A percentile compares a stretch with the other conserved stretches of the same genome.
Evolutionary conservation across 306 rosid genomes (phyloP).

Genomic region (Vigna hirtella): DNA sequence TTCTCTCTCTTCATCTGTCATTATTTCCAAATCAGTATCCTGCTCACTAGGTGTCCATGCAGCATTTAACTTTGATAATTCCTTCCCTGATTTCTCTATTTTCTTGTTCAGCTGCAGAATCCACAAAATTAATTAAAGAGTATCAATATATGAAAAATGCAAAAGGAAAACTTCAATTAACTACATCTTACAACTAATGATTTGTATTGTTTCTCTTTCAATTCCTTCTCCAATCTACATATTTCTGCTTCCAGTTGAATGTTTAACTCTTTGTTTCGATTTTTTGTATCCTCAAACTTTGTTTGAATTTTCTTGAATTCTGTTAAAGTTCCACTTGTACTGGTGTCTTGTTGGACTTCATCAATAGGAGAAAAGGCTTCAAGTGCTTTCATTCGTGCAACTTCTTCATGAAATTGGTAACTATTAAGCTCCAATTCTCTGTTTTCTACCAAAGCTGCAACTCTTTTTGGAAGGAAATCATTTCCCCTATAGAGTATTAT

Average conservation of each 20-base stretch:
- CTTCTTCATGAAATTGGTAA: conserved; percentile 71
- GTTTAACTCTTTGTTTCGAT: conserved; percentile 42
- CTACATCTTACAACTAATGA: conserved; percentile 67
- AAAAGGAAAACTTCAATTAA: conserved; percentile 36
- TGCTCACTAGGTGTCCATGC: conserved; percentile 61
- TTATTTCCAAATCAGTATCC: conserved; percentile 71
- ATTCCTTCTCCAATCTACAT: conserved; percentile 57
- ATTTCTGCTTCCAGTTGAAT: conserved; percentile 70
- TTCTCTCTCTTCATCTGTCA: conserved; percentile 80
- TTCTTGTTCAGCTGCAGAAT: conserved; percentile 69
- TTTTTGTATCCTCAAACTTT: conserved; percentile 45
- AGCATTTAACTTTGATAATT: conserved; percentile 66
- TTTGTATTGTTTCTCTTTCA: conserved; percentile 63
- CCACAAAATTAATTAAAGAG: conserved; percentile 24
- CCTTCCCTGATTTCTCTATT: conserved; percentile 65
- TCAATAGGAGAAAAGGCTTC: conserved; percentile 51
- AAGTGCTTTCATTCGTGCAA: conserved; percentile 61
- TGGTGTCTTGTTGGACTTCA: conserved; percentile 49
- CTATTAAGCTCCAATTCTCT: conserved; percentile 73
- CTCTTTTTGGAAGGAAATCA: conserved; percentile 75
- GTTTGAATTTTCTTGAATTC: conserved; percentile 64
- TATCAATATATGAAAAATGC: conserved; percentile 27
- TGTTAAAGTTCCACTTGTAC: conserved; percentile 71
- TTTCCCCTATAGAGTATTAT: conserved; percentile 84
- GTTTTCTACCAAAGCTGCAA: conserved; percentile 60